Evolutionary conservation across 805 yeast species (phyloP), one percentile per base, ranked within the genome.

Genomic region (Torulaspora microellipsoides): DNA sequence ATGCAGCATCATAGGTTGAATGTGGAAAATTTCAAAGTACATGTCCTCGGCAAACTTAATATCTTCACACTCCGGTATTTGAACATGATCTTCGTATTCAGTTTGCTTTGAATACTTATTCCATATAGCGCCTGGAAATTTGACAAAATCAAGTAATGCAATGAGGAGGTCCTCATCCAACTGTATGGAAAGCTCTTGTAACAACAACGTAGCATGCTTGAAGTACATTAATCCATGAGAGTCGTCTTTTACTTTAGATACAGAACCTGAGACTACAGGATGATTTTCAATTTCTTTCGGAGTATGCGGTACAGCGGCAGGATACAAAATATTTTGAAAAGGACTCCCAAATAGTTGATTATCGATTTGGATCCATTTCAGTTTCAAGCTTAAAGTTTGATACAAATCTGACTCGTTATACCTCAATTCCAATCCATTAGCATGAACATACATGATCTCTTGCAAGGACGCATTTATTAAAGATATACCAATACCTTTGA

Each of bases 331-430:
- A 43, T 90, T 91, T 2, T 97, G 97, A 66, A 76, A 93, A 1
- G 83, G 76, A 10, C 95, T 85, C 3, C 96, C 95, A 56, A 81
- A 87, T 37, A 91, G 66, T 60, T 89, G 96, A 57, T 93, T 91
- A 62, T 93, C 99, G 37, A 91, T 73, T 64, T 93, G 99, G 27
- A 93, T 69, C 99, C 99, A 95, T 59, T 91, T 90, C 55, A 90
- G 65, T 58, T 88, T 89, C 67, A 82, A 68, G 49, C 90, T 80
- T 34, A 86, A 55, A 13, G 86, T 86, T 60, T 89, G 95, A 53
- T 85, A 87, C 15, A 87, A 65, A 28, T 87, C 93, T 0, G 96
- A 84, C 49, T 87, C 91, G 55, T 83, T 85, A 63, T 83, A 88
- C 35, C 84, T 72, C 14, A 90, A 47, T 57, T 89, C 96, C 42